Evolutionary conservation across 2,329 filamentous ascomycete species (phyloP).

Genomic region (Endothia cerciana): DNA sequence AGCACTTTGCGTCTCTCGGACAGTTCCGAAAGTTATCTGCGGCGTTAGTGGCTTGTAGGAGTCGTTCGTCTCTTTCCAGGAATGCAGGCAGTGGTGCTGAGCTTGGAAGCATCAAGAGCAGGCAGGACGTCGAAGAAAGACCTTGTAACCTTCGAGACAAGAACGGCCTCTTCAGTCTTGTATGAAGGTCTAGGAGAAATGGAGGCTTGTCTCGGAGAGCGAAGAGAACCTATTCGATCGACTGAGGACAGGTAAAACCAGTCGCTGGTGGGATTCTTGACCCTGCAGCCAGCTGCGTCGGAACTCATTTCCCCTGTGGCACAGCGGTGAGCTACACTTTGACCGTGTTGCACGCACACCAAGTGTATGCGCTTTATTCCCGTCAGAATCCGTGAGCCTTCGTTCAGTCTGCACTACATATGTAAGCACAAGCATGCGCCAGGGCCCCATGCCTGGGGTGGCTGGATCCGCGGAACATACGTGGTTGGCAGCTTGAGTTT

Average conservation of each 20-base stretch:
- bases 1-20: not conserved
- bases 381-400: not conserved
- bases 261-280: not conserved
- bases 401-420: not conserved
- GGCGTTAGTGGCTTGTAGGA: not conserved
- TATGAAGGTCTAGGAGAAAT: not conserved
- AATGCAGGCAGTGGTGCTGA: not conserved
- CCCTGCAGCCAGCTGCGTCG: not conserved
- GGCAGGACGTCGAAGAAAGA: not conserved
- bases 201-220: not conserved
- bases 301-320: conserved; percentile 1
- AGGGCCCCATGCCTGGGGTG: not conserved
- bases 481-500: not conserved
- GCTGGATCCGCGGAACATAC: not conserved
- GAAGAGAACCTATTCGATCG: not conserved
- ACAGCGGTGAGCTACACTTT: not conserved
- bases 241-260: not conserved
- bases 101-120: not conserved
- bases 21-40: not conserved
- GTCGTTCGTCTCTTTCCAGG: not conserved
- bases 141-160: too few species aligned
- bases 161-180: not conserved
- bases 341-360: not conserved
- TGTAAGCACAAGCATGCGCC: not conserved
- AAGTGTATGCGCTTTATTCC: not conserved